Base-by-base conservation (phyloP, 768 basidiomycete genomes). In the Lactarius pseudohatsudake region DNA sequence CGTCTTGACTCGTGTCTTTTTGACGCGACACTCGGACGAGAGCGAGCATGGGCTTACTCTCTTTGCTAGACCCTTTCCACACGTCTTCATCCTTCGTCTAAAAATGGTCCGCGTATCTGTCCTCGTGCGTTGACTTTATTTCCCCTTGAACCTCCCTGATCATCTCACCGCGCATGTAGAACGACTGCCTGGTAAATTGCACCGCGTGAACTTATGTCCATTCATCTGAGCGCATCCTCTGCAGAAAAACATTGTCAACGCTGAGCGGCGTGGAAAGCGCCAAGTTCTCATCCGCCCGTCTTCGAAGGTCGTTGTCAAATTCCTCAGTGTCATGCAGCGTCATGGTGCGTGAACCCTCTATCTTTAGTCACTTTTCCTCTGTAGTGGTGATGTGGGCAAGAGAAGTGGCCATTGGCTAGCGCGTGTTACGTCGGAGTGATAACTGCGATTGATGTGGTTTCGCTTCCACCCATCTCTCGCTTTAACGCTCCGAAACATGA, bases 201-300 rank as follows among this genome's bases (percentile, higher is more conserved):
- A 3, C 28, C 20, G 18, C 11, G 7, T 47, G 36, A 28, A 20
- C 10, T 5, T 16, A 43, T 30, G 3, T 59, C 36, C 15, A 22
- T 57, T 53, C 32, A 30, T 53, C 69, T 64, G 57, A 59, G 65
- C 40, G 56, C 36, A 66, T 30, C 69, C n/a, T 54, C 18, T 63
- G 20, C 77, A 90, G 87, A 98, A 96, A 88, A 96, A 92, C 87
- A 97, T 98, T 72, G 94, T 97, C 88, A 99, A 99, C 73, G 97
- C 97, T 76, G 97, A 98, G 84, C 94, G 94, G 77, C 92, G 95
- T 76, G 97, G 97, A 75, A 99, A 99, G 85, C 94, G 97, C 75
- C 97, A 99, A 82, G 97, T 99, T 69, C 90, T 99, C 74, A 87
- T 99, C 79, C 89, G 96, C 59, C 97, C 97, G 64, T 94, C 92